phyloP scores from a whole-genome alignment of 331 rosid genomes.

The Acacia concinna region DNA sequence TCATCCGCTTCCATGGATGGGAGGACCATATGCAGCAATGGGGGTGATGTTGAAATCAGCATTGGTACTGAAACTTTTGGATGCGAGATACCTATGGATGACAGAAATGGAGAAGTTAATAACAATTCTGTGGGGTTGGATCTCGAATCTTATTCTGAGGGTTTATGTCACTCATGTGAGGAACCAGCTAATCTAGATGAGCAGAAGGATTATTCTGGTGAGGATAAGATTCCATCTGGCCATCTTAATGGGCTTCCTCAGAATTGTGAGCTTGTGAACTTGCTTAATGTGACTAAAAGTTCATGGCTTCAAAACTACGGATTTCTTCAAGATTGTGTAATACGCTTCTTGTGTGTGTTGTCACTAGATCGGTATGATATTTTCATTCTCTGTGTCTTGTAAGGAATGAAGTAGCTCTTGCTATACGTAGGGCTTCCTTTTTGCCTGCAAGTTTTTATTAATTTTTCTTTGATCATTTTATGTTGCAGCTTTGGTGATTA shows the following conservation, averaged over 20 bases:
- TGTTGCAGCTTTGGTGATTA: constrained; percentile 94
- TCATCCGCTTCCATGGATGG: constrained; percentile 45
- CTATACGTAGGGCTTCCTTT: neutral
- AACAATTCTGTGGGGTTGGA: constrained; percentile 48
- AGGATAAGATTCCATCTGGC: constrained; percentile 46
- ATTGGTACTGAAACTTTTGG: constrained; percentile 49
- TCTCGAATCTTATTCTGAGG: constrained; percentile 43
- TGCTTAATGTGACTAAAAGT: constrained; percentile 78
- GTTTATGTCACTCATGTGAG: constrained; percentile 32
- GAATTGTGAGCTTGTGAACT: constrained; percentile 63
- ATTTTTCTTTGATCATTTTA: constrained; percentile 18
- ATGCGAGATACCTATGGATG: constrained; percentile 47
- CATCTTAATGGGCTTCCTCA: constrained; percentile 50
- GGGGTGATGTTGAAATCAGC: constrained; percentile 45
- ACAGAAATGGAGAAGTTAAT: constrained; percentile 47
- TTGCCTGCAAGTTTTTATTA: constrained; percentile 1
- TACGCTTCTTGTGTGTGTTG: constrained; percentile 87
- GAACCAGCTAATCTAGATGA: constrained; percentile 38
- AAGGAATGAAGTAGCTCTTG: constrained; percentile 11
- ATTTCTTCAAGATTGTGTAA: constrained; percentile 92
- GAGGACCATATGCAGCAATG: constrained; percentile 46
- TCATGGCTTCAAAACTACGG: constrained; percentile 85
- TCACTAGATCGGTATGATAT: constrained; percentile 84
- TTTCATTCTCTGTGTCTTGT: constrained; percentile 15
- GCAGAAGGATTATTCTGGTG: constrained; percentile 41